Conservation (phyloP, 2,329 filamentous ascomycete genomes). For the Coniochaeta sp. region DNA sequence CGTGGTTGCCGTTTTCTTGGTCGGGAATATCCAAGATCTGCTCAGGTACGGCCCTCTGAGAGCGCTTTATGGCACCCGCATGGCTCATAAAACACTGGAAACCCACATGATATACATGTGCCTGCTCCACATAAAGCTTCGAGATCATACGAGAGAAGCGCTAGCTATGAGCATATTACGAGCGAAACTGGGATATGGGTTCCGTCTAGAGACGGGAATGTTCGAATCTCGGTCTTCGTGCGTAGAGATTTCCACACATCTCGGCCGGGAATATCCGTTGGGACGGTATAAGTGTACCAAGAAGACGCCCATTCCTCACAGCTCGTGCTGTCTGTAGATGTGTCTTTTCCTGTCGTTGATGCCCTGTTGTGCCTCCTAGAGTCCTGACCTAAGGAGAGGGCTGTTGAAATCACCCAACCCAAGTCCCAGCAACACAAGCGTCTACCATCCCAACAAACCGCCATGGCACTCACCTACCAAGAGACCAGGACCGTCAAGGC, state of each 20-base stretch:
- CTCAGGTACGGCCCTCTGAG: too few relatives aligned
- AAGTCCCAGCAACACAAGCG: too few relatives aligned
- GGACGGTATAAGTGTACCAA: not conserved
- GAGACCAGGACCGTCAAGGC: conserved; percentile 62
- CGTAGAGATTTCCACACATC: not conserved
- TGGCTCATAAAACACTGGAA: not conserved
- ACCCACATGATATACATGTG: not conserved
- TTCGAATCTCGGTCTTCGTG: not conserved
- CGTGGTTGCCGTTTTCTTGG: not conserved
- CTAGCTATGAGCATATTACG: not conserved
- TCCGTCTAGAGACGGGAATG: not conserved
- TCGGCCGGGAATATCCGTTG: not conserved
- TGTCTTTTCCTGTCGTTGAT: not conserved
- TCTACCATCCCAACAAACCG: not conserved
- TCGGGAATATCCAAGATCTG: not conserved
- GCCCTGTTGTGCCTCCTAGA: too few relatives aligned
- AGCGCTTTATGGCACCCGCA: not conserved
- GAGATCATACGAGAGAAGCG: not conserved
- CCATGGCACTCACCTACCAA: conserved; percentile 35
- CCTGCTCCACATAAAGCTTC: not conserved
- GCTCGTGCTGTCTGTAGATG: not conserved
- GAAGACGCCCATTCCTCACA: not conserved
- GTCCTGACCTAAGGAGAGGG: too few relatives aligned
- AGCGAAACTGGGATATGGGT: not conserved
- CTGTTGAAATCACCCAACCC: too few relatives aligned